Percentiles rank a stretch among this genome's conserved stretches.
These are phyloP conservation scores for Alternaria gansuensis DNA, from an alignment of 2,329 filamentous ascomycete genomes.

Conservation along the genomic window DNA sequence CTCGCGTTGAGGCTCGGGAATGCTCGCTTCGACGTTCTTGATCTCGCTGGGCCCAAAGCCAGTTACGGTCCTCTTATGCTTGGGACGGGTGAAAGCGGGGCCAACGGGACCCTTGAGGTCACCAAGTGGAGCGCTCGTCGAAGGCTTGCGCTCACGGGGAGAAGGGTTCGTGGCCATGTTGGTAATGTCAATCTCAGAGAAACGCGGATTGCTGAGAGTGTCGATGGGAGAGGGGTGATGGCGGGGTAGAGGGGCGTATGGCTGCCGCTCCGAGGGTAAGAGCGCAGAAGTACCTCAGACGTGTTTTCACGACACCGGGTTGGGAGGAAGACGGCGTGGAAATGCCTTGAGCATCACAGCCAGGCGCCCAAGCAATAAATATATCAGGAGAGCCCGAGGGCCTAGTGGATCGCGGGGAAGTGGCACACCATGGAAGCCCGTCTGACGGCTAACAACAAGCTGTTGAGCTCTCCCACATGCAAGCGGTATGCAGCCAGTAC, in stretches of 20 bases:
- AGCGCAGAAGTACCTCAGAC: constrained; percentile 9
- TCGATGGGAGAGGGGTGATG: constrained; percentile 36
- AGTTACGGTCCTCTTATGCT: constrained; percentile 96
- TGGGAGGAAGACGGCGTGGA: constrained; percentile 5
- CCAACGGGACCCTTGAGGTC: constrained; percentile 87
- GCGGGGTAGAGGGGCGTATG: constrained; percentile 37
- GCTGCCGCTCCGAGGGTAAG: constrained; percentile 12
- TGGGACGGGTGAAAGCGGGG: constrained; percentile 88
- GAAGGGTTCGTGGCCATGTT: constrained; percentile 47
- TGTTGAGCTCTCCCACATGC: constrained; percentile 37
- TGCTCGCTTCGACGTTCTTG: constrained; percentile 89
- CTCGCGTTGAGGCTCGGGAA: constrained; percentile 86
- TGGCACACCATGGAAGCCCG: constrained; percentile 5
- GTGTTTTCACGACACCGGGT: constrained; percentile 2
- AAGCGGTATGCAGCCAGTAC: constrained; percentile 37
- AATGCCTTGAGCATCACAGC: background rate
- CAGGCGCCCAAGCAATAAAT: background rate
- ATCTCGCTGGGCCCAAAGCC: constrained; percentile 91
- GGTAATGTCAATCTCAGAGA: constrained; percentile 42
- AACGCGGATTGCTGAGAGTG: constrained; percentile 37
- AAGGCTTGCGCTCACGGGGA: constrained; percentile 80
- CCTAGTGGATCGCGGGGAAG: constrained; percentile 15
- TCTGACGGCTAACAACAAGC: constrained; percentile 30
- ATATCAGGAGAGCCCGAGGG: constrained; percentile 19
- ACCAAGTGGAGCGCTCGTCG: constrained; percentile 80